These are phyloP conservation scores for Striga asiatica DNA, from an alignment of 257 asterid genomes.

Conservation along the genomic window DNA sequence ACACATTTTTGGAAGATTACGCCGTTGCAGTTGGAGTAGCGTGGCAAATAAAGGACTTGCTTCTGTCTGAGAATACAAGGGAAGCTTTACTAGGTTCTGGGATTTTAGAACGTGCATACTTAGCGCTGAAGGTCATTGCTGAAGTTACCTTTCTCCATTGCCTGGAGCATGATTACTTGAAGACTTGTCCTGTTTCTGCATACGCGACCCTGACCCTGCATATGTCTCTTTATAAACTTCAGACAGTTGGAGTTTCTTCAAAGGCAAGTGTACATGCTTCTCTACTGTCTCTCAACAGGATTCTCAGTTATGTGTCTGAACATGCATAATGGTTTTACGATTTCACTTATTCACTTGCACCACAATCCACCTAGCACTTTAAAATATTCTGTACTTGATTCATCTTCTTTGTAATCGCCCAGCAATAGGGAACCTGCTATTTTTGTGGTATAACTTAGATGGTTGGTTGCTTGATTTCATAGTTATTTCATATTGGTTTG, in stretches of 20 bases:
- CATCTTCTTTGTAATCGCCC: background rate
- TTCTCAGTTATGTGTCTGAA: constrained; percentile 12
- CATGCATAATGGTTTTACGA: background rate
- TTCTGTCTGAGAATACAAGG: constrained; percentile 50
- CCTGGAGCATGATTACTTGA: constrained; percentile 36
- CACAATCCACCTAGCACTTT: background rate
- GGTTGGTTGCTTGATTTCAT: background rate
- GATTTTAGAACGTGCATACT: constrained; percentile 34
- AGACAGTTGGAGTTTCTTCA: constrained; percentile 23
- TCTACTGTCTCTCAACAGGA: background rate
- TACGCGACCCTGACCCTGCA: constrained; percentile 63
- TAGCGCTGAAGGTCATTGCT: constrained; percentile 57
- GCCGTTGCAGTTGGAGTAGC: constrained; percentile 67
- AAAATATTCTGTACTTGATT: background rate
- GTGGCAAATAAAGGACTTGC: constrained; percentile 88
- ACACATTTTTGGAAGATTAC: constrained; percentile 43
- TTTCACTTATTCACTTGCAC: background rate
- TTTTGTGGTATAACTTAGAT: background rate
- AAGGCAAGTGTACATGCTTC: constrained; percentile 51
- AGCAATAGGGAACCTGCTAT: background rate
- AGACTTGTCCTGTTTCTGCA: constrained; percentile 44
- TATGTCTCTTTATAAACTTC: constrained; percentile 47
- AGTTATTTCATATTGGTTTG: no score
- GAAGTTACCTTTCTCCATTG: constrained; percentile 70
- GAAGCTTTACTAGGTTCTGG: constrained; percentile 40